phyloP scores from a whole-genome alignment of 768 basidiomycete genomes.

The Psilocybe subaeruginosa region DNA sequence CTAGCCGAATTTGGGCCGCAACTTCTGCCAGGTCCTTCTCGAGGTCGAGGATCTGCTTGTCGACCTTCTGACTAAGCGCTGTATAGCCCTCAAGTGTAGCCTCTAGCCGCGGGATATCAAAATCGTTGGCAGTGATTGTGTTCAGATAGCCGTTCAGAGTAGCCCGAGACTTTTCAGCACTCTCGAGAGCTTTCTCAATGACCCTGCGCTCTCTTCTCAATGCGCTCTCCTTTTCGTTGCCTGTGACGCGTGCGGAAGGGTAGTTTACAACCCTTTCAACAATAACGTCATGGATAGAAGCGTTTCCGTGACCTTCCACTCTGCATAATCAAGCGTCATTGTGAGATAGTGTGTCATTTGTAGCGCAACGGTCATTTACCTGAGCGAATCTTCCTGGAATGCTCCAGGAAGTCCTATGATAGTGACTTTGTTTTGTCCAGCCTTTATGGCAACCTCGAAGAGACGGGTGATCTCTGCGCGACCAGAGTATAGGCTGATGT shows the following conservation, averaged over 20 bases:
- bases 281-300: constrained; percentile 48
- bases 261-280: constrained; percentile 10
- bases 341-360: no score
- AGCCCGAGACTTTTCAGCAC: neutral
- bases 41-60: neutral
- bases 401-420: constrained; percentile 39
- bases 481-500: constrained; percentile 36
- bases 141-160: neutral
- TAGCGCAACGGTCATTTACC: constrained; percentile 27
- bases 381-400: constrained; percentile 38
- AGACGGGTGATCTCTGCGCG: constrained; percentile 41
- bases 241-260: neutral
- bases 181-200: neutral
- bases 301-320: constrained; percentile 45
- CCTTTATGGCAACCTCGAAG: constrained; percentile 33
- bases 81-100: neutral
- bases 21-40: neutral
- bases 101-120: neutral
- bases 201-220: neutral
- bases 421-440: constrained; percentile 41
- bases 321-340: constrained; percentile 21
- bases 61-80: neutral
- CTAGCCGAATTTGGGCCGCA: neutral
- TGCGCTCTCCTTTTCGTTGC: neutral
- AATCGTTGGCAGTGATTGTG: neutral